Evolutionary conservation across 2,329 filamentous ascomycete genomes (phyloP).

Genomic region (Fusarium agapanthi): DNA sequence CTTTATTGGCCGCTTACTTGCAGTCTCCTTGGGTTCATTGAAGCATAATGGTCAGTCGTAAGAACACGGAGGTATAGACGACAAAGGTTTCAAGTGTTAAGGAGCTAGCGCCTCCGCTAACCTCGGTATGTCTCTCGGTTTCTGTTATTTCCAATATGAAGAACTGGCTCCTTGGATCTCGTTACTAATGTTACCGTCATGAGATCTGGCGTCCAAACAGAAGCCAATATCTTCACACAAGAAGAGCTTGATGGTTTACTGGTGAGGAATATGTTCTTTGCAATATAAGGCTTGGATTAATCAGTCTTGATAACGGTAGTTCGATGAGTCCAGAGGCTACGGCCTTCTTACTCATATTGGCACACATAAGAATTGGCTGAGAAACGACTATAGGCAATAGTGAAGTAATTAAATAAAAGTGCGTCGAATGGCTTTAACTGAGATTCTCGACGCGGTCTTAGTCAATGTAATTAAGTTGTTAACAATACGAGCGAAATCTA

Average conservation of each 20-base stretch:
- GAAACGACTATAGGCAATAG: no score
- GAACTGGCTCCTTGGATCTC: no score
- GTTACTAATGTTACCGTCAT: not conserved
- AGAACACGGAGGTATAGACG: not conserved
- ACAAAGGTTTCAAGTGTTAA: not conserved
- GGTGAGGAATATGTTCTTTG: accelerated
- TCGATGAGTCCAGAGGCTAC: not conserved
- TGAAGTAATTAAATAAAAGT: not conserved
- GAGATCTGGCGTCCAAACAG: not conserved
- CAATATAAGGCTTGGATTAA: not conserved
- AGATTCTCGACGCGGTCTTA: not conserved
- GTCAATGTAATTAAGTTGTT: not conserved
- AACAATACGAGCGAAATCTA: not conserved
- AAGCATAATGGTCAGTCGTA: not conserved
- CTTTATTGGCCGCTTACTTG: not conserved
- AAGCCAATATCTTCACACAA: not conserved
- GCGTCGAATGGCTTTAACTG: not conserved
- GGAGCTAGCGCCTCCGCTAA: not conserved
- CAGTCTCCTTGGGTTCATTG: not conserved
- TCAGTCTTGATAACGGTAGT: not conserved
- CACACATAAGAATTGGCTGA: no score
- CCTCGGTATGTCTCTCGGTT: not conserved
- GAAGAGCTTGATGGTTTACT: not conserved
- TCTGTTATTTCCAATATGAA: not conserved
- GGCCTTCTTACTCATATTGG: no score